These are phyloP conservation scores for Pseudogymnoascus destructans DNA, from an alignment of 2,329 filamentous ascomycete genomes.

Conservation along the genomic window DNA sequence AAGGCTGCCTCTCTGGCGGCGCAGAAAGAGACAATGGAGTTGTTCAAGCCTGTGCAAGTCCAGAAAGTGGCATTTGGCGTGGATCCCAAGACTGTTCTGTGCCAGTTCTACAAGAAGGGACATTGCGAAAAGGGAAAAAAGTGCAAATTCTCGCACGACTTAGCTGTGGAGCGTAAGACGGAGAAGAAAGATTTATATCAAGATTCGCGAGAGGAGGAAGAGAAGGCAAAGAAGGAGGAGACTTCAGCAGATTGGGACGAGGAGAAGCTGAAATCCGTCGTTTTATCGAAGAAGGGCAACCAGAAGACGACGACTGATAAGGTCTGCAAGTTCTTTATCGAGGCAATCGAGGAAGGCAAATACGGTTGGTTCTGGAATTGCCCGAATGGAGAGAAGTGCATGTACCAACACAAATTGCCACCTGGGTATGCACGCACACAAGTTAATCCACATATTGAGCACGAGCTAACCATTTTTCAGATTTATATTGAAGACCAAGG, in stretches of 20 bases:
- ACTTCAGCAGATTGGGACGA: slow-evolving; percentile 97
- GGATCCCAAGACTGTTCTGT: slow-evolving; percentile 93
- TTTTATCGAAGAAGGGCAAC: slow-evolving; percentile 94
- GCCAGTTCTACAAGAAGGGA: slow-evolving; percentile 94
- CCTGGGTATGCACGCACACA: slow-evolving; percentile 58
- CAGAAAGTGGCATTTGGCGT: slow-evolving; percentile 97
- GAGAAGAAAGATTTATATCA: slow-evolving; percentile 88
- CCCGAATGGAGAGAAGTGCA: slow-evolving; percentile 96
- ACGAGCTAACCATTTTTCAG: slow-evolving; percentile 34
- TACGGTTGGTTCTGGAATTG: slow-evolving; percentile 99
- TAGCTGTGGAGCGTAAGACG: slow-evolving; percentile 77
- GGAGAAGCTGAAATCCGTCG: slow-evolving; percentile 81
- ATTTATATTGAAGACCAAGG: slow-evolving; percentile 94
- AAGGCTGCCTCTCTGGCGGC: slow-evolving; percentile 84
- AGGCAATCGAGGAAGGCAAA: slow-evolving; percentile 94
- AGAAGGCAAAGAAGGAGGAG: slow-evolving; percentile 69
- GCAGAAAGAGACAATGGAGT: slow-evolving; percentile 61
- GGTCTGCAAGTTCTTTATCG: slow-evolving; percentile 97
- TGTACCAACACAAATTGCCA: slow-evolving; percentile 92
- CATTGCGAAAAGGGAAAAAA: slow-evolving; percentile 94
- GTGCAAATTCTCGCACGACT: slow-evolving; percentile 95
- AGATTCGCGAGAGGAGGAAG: slow-evolving; percentile 62
- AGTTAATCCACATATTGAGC: not conserved
- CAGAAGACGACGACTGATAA: slow-evolving; percentile 92
- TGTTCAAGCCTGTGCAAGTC: slow-evolving; percentile 84